Percentiles rank a stretch among this genome's conserved stretches.
Conservation (phyloP, 306 rosid genomes). For the Castanopsis chinensis region DNA sequence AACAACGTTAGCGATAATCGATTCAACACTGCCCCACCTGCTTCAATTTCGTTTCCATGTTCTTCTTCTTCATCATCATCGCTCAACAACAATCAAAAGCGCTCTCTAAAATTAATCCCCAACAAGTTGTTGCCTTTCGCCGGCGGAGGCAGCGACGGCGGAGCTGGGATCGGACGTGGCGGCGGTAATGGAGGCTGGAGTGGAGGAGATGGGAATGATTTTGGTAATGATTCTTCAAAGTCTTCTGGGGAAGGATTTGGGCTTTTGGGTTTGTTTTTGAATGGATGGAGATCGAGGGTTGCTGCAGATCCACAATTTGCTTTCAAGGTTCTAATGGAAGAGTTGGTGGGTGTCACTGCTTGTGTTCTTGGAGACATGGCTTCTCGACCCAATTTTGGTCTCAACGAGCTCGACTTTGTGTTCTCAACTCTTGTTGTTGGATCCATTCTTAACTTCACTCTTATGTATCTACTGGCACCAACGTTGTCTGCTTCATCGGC, state of each 20-base stretch:
- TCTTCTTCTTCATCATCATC: not conserved
- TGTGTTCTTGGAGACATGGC: slow-evolving; percentile 98
- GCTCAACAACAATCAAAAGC: slow-evolving; percentile 5
- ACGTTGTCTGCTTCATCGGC: slow-evolving; percentile 49
- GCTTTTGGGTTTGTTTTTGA: slow-evolving; percentile 54
- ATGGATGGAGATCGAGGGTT: slow-evolving; percentile 93
- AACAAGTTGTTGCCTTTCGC: slow-evolving; percentile 26
- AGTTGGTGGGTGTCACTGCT: slow-evolving; percentile 79
- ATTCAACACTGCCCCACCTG: not conserved
- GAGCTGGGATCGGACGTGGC: slow-evolving; percentile 44
- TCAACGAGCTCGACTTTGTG: slow-evolving; percentile 93
- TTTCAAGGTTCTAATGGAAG: slow-evolving; percentile 95
- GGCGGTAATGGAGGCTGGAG: slow-evolving; percentile 23
- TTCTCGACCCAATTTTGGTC: slow-evolving; percentile 92
- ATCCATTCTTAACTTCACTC: slow-evolving; percentile 79
- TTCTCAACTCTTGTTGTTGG: slow-evolving; percentile 97
- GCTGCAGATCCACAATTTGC: slow-evolving; percentile 98
- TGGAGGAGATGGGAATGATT: slow-evolving; percentile 30
- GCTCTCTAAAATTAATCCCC: slow-evolving; percentile 31
- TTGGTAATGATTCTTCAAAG: slow-evolving; percentile 31
- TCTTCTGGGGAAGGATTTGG: slow-evolving; percentile 35
- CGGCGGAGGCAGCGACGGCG: slow-evolving; percentile 55
- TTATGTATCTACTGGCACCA: slow-evolving; percentile 93
- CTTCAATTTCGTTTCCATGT: slow-evolving; percentile 37
- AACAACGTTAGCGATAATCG: not conserved